Percentiles rank a stretch among this genome's conserved stretches.
Evolutionary conservation across 73 alveolate genomes (phyloP).

Genomic region (Tetrahymena borealis): DNA sequence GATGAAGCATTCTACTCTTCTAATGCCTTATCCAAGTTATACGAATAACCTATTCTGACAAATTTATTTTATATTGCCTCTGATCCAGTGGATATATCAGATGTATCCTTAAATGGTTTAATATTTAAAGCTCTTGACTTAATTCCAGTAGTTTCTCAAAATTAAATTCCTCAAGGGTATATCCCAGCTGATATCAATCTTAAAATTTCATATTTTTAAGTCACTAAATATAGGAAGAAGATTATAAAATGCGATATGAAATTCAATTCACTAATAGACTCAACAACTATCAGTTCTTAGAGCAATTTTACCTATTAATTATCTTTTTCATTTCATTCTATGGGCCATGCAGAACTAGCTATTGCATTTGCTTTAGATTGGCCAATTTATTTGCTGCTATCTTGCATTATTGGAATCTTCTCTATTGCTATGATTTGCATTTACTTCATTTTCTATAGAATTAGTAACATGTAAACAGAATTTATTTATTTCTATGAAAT

Average conservation of each 20-base stretch:
- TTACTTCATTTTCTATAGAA: slow-evolving; percentile 33
- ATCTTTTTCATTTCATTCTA: slow-evolving; percentile 44
- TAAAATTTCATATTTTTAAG: slow-evolving; percentile 55
- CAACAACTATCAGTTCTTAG: slow-evolving; percentile 22
- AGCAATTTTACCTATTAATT: slow-evolving; percentile 50
- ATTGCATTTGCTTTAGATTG: slow-evolving; percentile 73
- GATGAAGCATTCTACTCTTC: slow-evolving; percentile 70
- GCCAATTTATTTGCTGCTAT: slow-evolving; percentile 68
- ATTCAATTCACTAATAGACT: slow-evolving; percentile 40
- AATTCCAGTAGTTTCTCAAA: slow-evolving; percentile 43
- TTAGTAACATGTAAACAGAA: neutral
- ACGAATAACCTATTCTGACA: slow-evolving; percentile 44
- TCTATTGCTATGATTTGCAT: slow-evolving; percentile 47
- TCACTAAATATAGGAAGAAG: slow-evolving; percentile 45
- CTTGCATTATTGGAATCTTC: slow-evolving; percentile 64
- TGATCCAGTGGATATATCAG: slow-evolving; percentile 54
- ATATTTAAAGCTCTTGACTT: slow-evolving; percentile 32
- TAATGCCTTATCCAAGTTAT: slow-evolving; percentile 67
- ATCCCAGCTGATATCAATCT: slow-evolving; percentile 54
- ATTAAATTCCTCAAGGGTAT: slow-evolving; percentile 39
- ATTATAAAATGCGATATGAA: slow-evolving; percentile 48
- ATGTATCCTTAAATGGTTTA: slow-evolving; percentile 5
- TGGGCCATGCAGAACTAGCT: slow-evolving; percentile 71
- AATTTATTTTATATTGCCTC: slow-evolving; percentile 57
- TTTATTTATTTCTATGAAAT: slow-evolving; percentile 59